phyloP scores from a whole-genome alignment of 106 monocot species.

The Dioscorea zingiberensis region DNA sequence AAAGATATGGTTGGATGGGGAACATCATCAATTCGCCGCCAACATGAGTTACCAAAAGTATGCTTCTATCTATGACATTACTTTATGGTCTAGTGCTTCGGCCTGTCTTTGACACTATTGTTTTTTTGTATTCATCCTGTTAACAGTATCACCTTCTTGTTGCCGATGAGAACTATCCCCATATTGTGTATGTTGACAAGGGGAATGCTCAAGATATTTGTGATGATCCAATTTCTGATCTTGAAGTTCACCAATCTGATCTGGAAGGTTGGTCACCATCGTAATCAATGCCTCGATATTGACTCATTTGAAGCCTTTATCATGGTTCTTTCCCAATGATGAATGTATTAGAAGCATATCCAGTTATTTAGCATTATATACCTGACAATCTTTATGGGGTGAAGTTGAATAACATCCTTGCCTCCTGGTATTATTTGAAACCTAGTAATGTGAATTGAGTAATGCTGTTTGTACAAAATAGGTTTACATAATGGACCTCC shows the following conservation, averaged over 20 bases:
- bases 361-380: too few relatives aligned
- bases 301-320: neutral
- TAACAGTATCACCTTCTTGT: conserved; percentile 40
- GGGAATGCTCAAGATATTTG: conserved; percentile 10
- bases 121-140: conserved; percentile 1
- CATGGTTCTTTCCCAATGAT: neutral
- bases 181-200: conserved; percentile 54
- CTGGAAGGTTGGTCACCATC: conserved; percentile 39
- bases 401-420: too few relatives aligned
- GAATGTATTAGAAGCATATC: too few relatives aligned
- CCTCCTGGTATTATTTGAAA: too few relatives aligned
- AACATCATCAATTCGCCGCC: conserved; percentile 71
- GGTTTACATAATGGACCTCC: too few relatives aligned
- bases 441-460: too few relatives aligned
- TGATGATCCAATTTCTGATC: conserved; percentile 15
- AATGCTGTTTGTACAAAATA: too few relatives aligned
- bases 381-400: too few relatives aligned
- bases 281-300: neutral
- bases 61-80: neutral
- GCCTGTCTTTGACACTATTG: neutral
- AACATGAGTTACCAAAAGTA: conserved; percentile 70
- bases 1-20: conserved; percentile 83
- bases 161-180: conserved; percentile 49
- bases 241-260: conserved; percentile 16
- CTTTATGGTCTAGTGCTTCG: neutral